phyloP scores from a whole-genome alignment of 352 stramenopile species.

The Phytopythium litorale region DNA sequence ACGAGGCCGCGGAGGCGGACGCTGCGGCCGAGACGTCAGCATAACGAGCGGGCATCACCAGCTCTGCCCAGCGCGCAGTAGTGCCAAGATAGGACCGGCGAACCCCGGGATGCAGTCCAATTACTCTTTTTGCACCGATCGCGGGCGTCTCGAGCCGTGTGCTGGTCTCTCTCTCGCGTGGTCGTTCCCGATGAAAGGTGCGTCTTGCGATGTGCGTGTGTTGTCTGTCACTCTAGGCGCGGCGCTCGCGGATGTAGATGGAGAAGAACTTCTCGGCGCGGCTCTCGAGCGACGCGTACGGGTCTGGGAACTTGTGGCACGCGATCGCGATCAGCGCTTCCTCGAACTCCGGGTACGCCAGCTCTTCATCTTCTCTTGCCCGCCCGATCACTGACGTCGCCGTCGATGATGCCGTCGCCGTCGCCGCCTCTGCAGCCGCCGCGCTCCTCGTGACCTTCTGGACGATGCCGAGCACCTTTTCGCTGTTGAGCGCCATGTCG shows the following conservation, averaged over 20 bases:
- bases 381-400: not conserved
- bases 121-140: conserved; percentile 4
- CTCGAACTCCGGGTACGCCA: conserved; percentile 63
- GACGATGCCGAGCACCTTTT: conserved; percentile 54
- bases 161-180: not conserved
- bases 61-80: not conserved
- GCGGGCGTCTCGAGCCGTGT: not conserved
- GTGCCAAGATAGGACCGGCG: conserved; percentile 3
- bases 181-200: not conserved
- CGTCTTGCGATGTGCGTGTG: not conserved
- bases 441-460: conserved; percentile 40
- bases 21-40: not conserved
- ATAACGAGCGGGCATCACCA: not conserved
- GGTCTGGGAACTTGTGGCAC: conserved; percentile 76
- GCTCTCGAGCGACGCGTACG: conserved; percentile 74
- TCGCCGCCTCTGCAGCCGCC: not conserved
- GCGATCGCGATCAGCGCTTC: conserved; percentile 65
- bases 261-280: conserved; percentile 73
- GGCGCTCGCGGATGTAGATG: conserved; percentile 49
- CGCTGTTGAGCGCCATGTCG: conserved; percentile 57
- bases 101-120: conserved; percentile 3
- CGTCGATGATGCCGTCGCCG: conserved; percentile 1
- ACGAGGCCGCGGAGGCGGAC: not conserved
- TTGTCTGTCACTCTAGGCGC: not conserved
- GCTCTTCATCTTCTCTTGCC: conserved; percentile 41